These are phyloP conservation scores for Dactylellina parvicollis DNA, from an alignment of 2,329 filamentous ascomycete genomes.

Conservation along the genomic window DNA sequence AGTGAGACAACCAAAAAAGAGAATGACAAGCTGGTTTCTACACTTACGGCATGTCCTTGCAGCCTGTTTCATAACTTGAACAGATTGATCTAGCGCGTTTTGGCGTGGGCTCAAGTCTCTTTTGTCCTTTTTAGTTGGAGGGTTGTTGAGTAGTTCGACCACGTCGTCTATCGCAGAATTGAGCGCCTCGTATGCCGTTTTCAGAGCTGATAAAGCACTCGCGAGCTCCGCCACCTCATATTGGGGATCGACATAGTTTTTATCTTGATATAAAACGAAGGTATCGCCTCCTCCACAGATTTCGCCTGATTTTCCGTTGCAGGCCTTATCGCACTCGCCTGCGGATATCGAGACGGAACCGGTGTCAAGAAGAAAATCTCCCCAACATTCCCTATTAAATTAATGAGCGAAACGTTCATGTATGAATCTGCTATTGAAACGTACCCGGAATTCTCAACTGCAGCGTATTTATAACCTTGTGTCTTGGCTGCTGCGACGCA, in stretches of 20 bases:
- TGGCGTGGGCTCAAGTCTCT: not conserved
- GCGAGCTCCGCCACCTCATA: slow-evolving; percentile 7
- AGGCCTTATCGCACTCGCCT: slow-evolving; percentile 5
- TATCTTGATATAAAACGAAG: slow-evolving; percentile 18
- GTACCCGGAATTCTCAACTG: slow-evolving; percentile 23
- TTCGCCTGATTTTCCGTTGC: slow-evolving; percentile 17
- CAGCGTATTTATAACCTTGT: slow-evolving; percentile 26
- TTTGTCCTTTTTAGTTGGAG: not conserved
- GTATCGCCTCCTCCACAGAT: slow-evolving; percentile 10
- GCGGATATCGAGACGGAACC: slow-evolving; percentile 6
- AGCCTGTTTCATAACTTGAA: slow-evolving; percentile 15
- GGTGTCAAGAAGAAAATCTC: slow-evolving; percentile 18
- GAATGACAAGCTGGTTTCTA: too few relatives aligned
- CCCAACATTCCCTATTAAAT: slow-evolving; percentile 21
- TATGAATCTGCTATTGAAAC: too few relatives aligned
- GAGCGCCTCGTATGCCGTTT: slow-evolving; percentile 7
- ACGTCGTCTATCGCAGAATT: slow-evolving; percentile 3
- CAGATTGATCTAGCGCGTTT: not conserved
- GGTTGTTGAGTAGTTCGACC: not conserved
- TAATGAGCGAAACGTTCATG: not conserved
- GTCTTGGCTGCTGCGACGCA: slow-evolving; percentile 21
- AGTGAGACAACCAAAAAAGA: not conserved
- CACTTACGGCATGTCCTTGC: slow-evolving; percentile 13
- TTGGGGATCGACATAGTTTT: slow-evolving; percentile 8
- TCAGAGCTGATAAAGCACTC: not conserved